Base-by-base conservation (phyloP, 164 flowering plant genomes). In the Houttuynia cordata region DNA sequence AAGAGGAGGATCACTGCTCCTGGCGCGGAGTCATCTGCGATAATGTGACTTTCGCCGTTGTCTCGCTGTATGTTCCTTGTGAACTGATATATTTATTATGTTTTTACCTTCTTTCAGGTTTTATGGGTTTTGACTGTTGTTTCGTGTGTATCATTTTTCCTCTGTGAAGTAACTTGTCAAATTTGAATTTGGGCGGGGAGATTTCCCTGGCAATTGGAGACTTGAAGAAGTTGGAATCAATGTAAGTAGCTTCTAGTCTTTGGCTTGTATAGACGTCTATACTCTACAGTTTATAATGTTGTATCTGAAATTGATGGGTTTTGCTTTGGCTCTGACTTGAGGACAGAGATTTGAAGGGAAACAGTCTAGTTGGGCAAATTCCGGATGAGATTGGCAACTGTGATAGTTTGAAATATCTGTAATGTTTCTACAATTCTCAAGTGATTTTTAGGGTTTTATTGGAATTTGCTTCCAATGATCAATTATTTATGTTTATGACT, bases 331-430 rank as follows among this genome's bases (percentile, higher is more conserved):
- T 25, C 9, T 18, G 17, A 15, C 20, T 2, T 9, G 57, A 51
- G 50, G 67, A 7, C 78, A 92, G 98, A 58, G 96, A 92, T 62
- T 72, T 92, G 62, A 84, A 84, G 64, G 96, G 97, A 4, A 92
- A 89, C 68, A 78, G 69, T 14, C 62, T 92, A 50, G 82, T 82
- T 0, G 97, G 98, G 39, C 96, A 85, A 79, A 87, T 92, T 17
- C 98, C 98, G 2, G 98, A 89, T 76, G 98, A 92, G 69, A 82
- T 92, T 37, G 97, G 97, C 51, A 73, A 87, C 74, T 87, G 96
- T 59, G 76, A 62, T 24, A 69, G 69, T 21, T 76, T 92, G 19
- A 60, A 64, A 40, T 49, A 64, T 15, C 67, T 92, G 98, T 92
- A 86, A 61, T 45, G 15, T 58, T 3, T 37, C 25, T 55, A 1